Evolutionary conservation across 164 flowering plant genomes (phyloP).

Genomic region (Chimonanthus salicifolius): DNA sequence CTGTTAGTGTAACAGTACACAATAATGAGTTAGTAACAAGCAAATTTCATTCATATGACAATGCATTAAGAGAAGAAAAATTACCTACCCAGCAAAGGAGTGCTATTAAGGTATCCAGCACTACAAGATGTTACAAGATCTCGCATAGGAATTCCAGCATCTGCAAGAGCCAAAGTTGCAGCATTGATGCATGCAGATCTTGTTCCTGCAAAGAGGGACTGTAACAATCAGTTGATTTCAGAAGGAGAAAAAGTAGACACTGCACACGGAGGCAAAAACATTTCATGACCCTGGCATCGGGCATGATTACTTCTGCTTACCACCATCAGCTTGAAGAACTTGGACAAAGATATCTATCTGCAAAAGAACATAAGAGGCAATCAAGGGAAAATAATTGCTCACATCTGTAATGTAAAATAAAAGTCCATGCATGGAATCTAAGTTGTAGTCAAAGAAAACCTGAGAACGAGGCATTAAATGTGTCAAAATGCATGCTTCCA

Average conservation of each 20-base stretch:
- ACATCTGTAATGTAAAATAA: neutral
- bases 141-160: constrained; percentile 98
- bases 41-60: neutral
- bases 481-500: constrained; percentile 95
- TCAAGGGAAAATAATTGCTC: neutral
- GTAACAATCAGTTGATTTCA: neutral
- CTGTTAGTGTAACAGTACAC: constrained; percentile 28
- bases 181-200: constrained; percentile 99
- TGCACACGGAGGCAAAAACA: neutral
- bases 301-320: constrained; percentile 28
- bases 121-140: constrained; percentile 90
- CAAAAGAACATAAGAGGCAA: constrained; percentile 13
- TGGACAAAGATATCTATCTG: constrained; percentile 97
- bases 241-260: neutral
- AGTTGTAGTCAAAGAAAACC: constrained; percentile 27
- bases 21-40: neutral
- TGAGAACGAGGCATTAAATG: constrained; percentile 93
- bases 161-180: constrained; percentile 96
- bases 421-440: neutral
- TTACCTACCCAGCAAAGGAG: constrained; percentile 77
- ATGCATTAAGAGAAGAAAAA: neutral
- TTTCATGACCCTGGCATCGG: neutral
- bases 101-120: constrained; percentile 88
- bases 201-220: constrained; percentile 51
- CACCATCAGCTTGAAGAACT: constrained; percentile 99